Evolutionary conservation across 2,329 filamentous ascomycete species (phyloP).

Genomic region (Fusarium sp.): DNA sequence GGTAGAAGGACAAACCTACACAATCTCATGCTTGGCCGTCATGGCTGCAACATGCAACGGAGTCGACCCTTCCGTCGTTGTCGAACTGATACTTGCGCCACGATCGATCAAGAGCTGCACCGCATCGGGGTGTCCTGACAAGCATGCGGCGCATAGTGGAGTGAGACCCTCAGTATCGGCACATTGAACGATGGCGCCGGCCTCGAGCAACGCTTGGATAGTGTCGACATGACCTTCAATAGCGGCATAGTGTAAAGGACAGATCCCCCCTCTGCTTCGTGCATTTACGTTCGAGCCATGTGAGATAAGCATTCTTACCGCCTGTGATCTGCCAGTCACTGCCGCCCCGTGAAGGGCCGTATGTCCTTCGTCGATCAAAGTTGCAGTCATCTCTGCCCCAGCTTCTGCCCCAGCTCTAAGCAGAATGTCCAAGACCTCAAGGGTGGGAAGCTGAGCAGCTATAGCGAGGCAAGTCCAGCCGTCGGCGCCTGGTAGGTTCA

Average conservation of each 20-base stretch:
- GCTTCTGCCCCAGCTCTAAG: background rate
- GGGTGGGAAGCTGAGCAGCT: background rate
- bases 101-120: background rate
- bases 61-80: background rate
- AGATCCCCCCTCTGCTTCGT: too few relatives aligned
- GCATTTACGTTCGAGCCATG: background rate
- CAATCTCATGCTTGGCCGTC: background rate
- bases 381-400: background rate
- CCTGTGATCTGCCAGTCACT: too few relatives aligned
- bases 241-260: background rate
- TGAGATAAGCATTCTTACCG: background rate
- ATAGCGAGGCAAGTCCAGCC: background rate
- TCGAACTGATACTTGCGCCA: background rate
- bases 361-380: background rate
- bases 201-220: background rate
- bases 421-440: background rate
- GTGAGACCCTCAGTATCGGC: background rate
- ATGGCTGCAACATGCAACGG: background rate
- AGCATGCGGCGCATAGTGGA: background rate
- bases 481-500: background rate
- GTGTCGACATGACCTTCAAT: background rate
- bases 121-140: background rate
- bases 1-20: background rate
- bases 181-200: background rate
- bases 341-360: background rate